These are phyloP conservation scores for Betula pendula DNA, from an alignment of 306 rosid genomes.

Conservation along the genomic window DNA sequence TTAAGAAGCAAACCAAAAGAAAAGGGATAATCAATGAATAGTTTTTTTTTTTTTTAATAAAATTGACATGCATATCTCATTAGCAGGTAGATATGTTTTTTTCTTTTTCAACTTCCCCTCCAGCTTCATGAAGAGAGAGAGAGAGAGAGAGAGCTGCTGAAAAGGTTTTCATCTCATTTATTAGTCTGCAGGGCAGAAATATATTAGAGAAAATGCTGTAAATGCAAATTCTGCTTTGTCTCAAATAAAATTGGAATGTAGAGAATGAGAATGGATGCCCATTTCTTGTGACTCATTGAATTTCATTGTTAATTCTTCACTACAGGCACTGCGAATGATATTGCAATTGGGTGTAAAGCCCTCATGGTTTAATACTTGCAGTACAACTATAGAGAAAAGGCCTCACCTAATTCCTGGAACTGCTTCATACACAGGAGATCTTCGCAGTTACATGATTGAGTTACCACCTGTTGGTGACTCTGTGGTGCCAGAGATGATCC, in stretches of 20 bases:
- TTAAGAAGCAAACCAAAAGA: neutral
- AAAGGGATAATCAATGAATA: neutral
- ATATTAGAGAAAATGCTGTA: neutral
- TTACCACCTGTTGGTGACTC: constrained; percentile 78
- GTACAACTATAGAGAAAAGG: constrained; percentile 69
- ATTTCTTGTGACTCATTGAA: constrained; percentile 12
- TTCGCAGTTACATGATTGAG: constrained; percentile 76
- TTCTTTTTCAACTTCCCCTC: neutral
- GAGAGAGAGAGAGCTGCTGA: neutral
- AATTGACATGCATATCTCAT: neutral
- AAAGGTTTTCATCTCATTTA: neutral
- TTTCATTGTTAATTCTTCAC: constrained; percentile 24
- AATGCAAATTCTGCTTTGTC: neutral
- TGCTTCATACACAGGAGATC: constrained; percentile 65
- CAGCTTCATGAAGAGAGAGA: neutral
- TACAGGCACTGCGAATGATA: constrained; percentile 89
- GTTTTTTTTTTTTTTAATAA: neutral
- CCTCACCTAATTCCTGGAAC: constrained; percentile 82
- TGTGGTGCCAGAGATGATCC: constrained; percentile 92
- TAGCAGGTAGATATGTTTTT: neutral
- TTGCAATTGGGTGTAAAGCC: constrained; percentile 94
- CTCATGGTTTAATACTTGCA: constrained; percentile 90
- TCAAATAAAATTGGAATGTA: constrained; percentile 2
- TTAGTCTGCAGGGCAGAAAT: neutral
- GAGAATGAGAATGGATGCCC: neutral